Evolutionary conservation across 2,329 filamentous ascomycete genomes (phyloP).

Genomic region (Reticulascus tulasneorum): DNA sequence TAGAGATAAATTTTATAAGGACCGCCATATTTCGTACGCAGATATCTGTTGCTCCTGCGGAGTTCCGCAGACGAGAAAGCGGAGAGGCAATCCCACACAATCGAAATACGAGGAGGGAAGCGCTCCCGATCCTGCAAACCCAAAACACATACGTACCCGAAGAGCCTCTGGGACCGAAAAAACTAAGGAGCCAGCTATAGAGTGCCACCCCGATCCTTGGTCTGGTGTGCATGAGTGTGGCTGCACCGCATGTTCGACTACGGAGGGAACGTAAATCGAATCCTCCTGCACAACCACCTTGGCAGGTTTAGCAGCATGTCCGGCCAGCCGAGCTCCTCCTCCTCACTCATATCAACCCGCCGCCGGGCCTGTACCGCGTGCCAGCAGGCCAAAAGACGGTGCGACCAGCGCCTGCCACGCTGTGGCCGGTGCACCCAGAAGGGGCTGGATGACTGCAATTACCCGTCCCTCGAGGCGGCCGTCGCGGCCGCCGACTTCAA

Average conservation of each 20-base stretch:
- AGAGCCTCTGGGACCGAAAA: conserved; percentile 8
- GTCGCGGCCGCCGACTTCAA: conserved; percentile 19
- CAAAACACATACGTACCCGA: too few relatives aligned
- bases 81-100: too few relatives aligned
- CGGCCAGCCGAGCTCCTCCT: conserved; percentile 11
- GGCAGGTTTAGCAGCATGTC: conserved; percentile 10
- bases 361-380: conserved; percentile 31
- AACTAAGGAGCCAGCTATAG: conserved; percentile 4
- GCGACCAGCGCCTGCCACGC: conserved; percentile 27
- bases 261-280: neutral
- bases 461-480: conserved; percentile 16
- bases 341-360: conserved; percentile 14
- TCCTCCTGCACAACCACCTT: conserved; percentile 1
- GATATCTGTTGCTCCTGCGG: conserved; percentile 15
- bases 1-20: neutral
- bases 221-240: too few relatives aligned
- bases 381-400: conserved; percentile 31
- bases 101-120: too few relatives aligned
- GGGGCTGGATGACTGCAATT: conserved; percentile 19
- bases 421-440: conserved; percentile 27
- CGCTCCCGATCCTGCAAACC: conserved; percentile 5
- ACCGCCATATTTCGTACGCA: conserved; percentile 3
- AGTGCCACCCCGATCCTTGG: neutral
- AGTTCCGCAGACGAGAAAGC: conserved; percentile 13
- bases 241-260: too few relatives aligned